Evolutionary conservation across 164 flowering plant genomes (phyloP).

Genomic region (Dillenia suffruticosa): DNA sequence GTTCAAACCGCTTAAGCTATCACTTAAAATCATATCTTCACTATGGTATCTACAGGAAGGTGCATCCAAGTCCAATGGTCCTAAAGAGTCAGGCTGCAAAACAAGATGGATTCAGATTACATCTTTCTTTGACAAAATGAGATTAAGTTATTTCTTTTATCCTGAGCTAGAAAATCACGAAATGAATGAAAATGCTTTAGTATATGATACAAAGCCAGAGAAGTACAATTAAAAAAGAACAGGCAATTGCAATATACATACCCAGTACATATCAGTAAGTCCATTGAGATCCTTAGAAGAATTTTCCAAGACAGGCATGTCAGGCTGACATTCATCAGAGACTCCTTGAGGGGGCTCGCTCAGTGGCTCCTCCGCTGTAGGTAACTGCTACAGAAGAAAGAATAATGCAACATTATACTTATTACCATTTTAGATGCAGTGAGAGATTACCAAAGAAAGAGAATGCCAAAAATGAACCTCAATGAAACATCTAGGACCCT

Average conservation of each 20-base stretch:
- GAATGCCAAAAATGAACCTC: constrained; percentile 39
- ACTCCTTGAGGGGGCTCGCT: constrained; percentile 21
- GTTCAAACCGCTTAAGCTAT: constrained; percentile 72
- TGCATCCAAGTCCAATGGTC: constrained; percentile 81
- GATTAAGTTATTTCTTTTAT: too few relatives aligned
- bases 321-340: constrained; percentile 25
- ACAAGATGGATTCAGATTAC: constrained; percentile 14
- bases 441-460: background rate
- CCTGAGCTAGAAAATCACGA: too few relatives aligned
- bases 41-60: constrained; percentile 61
- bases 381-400: constrained; percentile 42
- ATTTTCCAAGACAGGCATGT: constrained; percentile 24
- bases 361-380: constrained; percentile 16
- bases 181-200: too few relatives aligned
- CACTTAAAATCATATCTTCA: constrained; percentile 66
- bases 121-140: too few relatives aligned
- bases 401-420: constrained; percentile 1
- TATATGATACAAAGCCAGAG: background rate
- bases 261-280: constrained; percentile 86
- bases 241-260: constrained; percentile 19
- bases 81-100: constrained; percentile 91
- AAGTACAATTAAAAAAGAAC: background rate
- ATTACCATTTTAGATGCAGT: background rate
- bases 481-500: constrained; percentile 12
- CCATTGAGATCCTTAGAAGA: constrained; percentile 39